Evolutionary conservation across 1,284 basidiomycete species (phyloP), one percentile per base, ranked within the genome.

Genomic region (Ustilago esculenta): DNA sequence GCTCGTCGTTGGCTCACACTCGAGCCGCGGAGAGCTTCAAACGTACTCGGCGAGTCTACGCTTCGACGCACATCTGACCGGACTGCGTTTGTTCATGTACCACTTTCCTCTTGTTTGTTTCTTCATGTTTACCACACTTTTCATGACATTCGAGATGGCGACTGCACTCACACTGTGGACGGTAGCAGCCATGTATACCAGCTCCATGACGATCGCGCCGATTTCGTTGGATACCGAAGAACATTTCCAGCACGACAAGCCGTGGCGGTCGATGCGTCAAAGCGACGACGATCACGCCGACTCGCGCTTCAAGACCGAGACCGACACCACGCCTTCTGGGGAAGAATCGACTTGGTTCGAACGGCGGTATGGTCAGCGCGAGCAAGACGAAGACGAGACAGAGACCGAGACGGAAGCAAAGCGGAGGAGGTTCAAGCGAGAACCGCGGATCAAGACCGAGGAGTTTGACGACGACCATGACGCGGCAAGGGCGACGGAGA

Each of bases 61-160:
- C 18, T 80, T 81, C 42, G 73, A 81, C 36, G 80, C 79, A 15
- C 75, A 73, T 30, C 52, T 81, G 10, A 69, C 71, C 1, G 80
- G 80, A 6, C 46, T 78, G 14, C 40, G 74, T 51, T 81, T 73
- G 58, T 70, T 74, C 56, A 77, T 81, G 76, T 78, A 77, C 46
- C 66, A 78, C 41, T 72, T 79, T 32, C 76, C 80, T 0, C 37
- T 81, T 12, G 25, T 75, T 7, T 77, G 69, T 15, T 76, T 81
- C 34, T 56, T 71, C 45, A 30, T 68, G 12, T 81, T 81, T 42
- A 73, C 77, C 4, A 48, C 64, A 33, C 54, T 79, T 25, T 81
- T 81, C 53, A 20, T 79, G 23, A 41, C 42, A 10, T 70, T 78
- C 43, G 80, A 81, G 68, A 70, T 81, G 53, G 48, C 57, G 10